These are phyloP conservation scores for Prunus fruticosa DNA, from an alignment of 306 rosid genomes.

Conservation along the genomic window DNA sequence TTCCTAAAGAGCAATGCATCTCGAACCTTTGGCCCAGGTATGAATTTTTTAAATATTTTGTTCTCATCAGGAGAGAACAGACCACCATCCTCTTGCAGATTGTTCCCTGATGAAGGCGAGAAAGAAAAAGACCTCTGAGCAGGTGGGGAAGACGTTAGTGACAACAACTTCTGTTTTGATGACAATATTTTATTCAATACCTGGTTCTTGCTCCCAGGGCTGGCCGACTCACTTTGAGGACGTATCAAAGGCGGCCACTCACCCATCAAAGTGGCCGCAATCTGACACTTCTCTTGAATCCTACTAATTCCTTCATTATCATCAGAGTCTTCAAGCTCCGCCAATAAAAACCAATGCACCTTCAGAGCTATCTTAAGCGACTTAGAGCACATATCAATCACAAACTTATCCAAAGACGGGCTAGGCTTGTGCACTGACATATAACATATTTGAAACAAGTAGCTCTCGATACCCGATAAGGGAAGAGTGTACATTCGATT, in stretches of 20 bases:
- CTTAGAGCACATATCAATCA: slow-evolving; percentile 84
- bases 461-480: slow-evolving; percentile 84
- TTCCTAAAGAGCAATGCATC: slow-evolving; percentile 85
- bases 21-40: slow-evolving; percentile 76
- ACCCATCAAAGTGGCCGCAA: slow-evolving; percentile 85
- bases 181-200: slow-evolving; percentile 70
- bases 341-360: slow-evolving; percentile 92
- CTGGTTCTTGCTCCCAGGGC: slow-evolving; percentile 65
- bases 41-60: slow-evolving; percentile 75
- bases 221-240: slow-evolving; percentile 43
- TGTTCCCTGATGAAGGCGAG: slow-evolving; percentile 58
- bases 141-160: slow-evolving; percentile 67
- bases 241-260: slow-evolving; percentile 74
- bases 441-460: slow-evolving; percentile 93
- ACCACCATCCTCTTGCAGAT: slow-evolving; percentile 56
- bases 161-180: slow-evolving; percentile 74
- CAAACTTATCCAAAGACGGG: slow-evolving; percentile 93
- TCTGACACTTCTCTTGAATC: slow-evolving; percentile 86
- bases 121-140: slow-evolving; percentile 55
- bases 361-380: slow-evolving; percentile 89
- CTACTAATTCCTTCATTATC: slow-evolving; percentile 91
- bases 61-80: slow-evolving; percentile 65
- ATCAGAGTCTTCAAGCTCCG: slow-evolving; percentile 88
- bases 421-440: slow-evolving; percentile 95
- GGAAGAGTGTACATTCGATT: slow-evolving; percentile 97